Evolutionary conservation across 148 eudicot genomes (phyloP).

Genomic region (Rhododendron henanense): DNA sequence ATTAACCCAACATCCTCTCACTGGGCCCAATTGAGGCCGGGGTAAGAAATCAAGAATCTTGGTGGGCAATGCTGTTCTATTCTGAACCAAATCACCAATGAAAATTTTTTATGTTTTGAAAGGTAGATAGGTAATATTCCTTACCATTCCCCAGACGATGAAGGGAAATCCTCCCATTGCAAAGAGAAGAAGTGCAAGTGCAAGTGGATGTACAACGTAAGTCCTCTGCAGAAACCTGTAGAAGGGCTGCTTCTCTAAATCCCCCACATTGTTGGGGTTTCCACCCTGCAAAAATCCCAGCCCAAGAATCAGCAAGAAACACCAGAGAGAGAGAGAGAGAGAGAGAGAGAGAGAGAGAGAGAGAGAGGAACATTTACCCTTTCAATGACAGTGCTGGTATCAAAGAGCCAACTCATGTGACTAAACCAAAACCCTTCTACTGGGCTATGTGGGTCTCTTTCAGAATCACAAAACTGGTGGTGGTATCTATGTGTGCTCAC

Average conservation of each 20-base stretch:
- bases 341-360: not conserved
- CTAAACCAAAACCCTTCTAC: slow-evolving; percentile 86
- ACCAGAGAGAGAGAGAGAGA: not conserved
- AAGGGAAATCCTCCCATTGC: slow-evolving; percentile 73
- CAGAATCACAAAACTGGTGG: slow-evolving; percentile 68
- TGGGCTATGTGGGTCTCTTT: slow-evolving; percentile 90
- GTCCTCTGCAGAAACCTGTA: slow-evolving; percentile 60
- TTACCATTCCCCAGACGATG: slow-evolving; percentile 91
- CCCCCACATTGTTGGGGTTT: slow-evolving; percentile 60
- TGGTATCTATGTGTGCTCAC: slow-evolving; percentile 84
- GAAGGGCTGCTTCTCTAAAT: slow-evolving; percentile 68
- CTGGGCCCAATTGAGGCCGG: not conserved
- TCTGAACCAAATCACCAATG: not conserved
- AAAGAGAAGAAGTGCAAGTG: slow-evolving; percentile 49
- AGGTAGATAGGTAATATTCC: not conserved
- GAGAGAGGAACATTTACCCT: slow-evolving; percentile 28
- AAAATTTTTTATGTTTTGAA: not conserved
- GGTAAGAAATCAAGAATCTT: not conserved
- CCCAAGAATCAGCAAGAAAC: not conserved
- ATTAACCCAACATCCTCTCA: too few species aligned
- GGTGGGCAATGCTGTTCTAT: not conserved
- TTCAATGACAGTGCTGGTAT: slow-evolving; percentile 25
- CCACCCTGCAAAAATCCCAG: slow-evolving; percentile 53
- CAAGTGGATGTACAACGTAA: slow-evolving; percentile 52
- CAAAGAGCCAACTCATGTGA: slow-evolving; percentile 79